phyloP scores from a whole-genome alignment of 1,139 yeast genomes.

The Taiozyma onychis region DNA sequence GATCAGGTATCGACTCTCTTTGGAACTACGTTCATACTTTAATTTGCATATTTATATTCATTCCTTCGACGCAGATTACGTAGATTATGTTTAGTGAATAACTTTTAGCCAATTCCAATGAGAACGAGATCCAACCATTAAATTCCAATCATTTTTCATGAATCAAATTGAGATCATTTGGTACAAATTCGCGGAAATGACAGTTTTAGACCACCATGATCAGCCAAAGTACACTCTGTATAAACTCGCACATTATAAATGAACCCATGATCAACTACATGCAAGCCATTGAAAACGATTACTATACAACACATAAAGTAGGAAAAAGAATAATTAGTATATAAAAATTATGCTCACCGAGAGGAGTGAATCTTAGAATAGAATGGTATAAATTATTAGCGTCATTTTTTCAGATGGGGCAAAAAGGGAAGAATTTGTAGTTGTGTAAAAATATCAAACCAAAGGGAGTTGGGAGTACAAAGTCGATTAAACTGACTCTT shows the following conservation, averaged over 20 bases:
- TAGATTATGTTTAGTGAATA: too few species aligned
- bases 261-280: too few species aligned
- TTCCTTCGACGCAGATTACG: too few species aligned
- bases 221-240: too few species aligned
- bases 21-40: too few species aligned
- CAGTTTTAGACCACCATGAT: too few species aligned
- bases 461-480: not conserved
- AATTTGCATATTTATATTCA: not conserved
- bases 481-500: constrained; percentile 46
- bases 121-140: too few species aligned
- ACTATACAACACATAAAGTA: not conserved
- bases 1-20: not conserved
- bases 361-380: not conserved
- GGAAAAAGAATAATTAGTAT: not conserved
- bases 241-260: too few species aligned
- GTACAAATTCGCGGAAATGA: too few species aligned
- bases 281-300: not conserved
- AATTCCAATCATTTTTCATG: too few species aligned
- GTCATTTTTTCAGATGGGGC: not conserved
- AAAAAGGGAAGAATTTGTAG: not conserved
- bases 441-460: not conserved
- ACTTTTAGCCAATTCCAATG: too few species aligned
- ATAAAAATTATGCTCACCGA: not conserved
- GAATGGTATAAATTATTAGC: not conserved
- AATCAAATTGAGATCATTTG: too few species aligned